Evolutionary conservation across 1,284 basidiomycete species (phyloP).

Genomic region (Psilocybe mexicana): DNA sequence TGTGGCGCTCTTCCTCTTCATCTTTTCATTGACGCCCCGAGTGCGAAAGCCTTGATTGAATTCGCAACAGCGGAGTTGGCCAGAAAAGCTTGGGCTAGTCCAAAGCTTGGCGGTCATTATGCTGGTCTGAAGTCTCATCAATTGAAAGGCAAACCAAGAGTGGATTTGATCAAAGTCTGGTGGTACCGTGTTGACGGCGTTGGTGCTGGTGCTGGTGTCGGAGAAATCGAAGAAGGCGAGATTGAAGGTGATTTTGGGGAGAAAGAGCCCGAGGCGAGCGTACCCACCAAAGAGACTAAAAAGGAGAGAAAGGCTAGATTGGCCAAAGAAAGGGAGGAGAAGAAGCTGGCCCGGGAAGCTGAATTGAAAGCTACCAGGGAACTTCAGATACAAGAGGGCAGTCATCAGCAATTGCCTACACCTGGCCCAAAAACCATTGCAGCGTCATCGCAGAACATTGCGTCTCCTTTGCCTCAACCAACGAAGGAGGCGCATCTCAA

Average conservation of each 20-base stretch:
- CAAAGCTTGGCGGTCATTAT: constrained; percentile 36
- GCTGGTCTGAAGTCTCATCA: constrained; percentile 30
- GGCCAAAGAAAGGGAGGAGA: constrained; percentile 36
- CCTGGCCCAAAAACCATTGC: neutral
- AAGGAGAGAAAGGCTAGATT: constrained; percentile 40
- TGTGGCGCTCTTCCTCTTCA: constrained; percentile 37
- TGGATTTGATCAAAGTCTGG: constrained; percentile 52
- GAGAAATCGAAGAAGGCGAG: constrained; percentile 42
- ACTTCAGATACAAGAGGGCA: constrained; percentile 5
- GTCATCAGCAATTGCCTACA: neutral
- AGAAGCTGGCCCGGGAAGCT: constrained; percentile 19
- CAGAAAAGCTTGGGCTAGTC: constrained; percentile 51
- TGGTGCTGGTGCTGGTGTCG: constrained; percentile 38
- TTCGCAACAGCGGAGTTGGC: constrained; percentile 48
- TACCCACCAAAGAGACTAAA: constrained; percentile 38
- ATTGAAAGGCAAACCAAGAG: constrained; percentile 45
- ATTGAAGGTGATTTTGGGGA: constrained; percentile 30
- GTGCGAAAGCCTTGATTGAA: constrained; percentile 55
- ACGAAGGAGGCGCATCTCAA: neutral
- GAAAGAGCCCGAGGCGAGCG: neutral
- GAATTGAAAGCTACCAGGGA: constrained; percentile 5
- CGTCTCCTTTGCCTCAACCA: neutral
- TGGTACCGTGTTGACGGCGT: constrained; percentile 48
- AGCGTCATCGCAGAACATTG: neutral
- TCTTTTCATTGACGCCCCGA: constrained; percentile 38